These are phyloP conservation scores for Paecilomyces sp. DNA, from an alignment of 2,329 filamentous ascomycete genomes.

Conservation along the genomic window DNA sequence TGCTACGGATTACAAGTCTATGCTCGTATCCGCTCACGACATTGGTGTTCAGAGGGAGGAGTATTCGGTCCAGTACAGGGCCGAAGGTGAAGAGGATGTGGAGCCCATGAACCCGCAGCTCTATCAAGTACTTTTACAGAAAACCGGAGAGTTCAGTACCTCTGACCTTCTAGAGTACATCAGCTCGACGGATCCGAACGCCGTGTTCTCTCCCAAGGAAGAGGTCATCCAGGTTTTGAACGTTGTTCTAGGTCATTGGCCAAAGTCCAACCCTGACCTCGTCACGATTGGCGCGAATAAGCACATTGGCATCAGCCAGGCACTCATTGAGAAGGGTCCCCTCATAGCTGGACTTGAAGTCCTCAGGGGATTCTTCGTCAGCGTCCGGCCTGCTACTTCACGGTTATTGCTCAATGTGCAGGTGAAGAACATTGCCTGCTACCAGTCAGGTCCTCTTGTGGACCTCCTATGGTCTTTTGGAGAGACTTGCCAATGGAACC, in stretches of 20 bases:
- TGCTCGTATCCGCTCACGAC: slow-evolving; percentile 23
- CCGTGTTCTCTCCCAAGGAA: slow-evolving; percentile 36
- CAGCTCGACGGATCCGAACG: slow-evolving; percentile 24
- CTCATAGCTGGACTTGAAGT: slow-evolving; percentile 50
- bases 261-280: slow-evolving; percentile 35
- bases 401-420: slow-evolving; percentile 58
- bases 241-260: slow-evolving; percentile 46
- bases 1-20: slow-evolving; percentile 34
- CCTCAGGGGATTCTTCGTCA: slow-evolving; percentile 56
- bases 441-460: slow-evolving; percentile 39
- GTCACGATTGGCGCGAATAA: slow-evolving; percentile 47
- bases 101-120: slow-evolving; percentile 19
- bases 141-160: slow-evolving; percentile 26
- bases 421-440: slow-evolving; percentile 54
- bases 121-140: slow-evolving; percentile 28
- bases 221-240: slow-evolving; percentile 54
- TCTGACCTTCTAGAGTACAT: slow-evolving; percentile 40
- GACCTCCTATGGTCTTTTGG: slow-evolving; percentile 28
- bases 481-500: slow-evolving; percentile 5
- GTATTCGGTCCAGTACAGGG: slow-evolving; percentile 26
- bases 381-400: slow-evolving; percentile 51
- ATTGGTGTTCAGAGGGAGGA: slow-evolving; percentile 11
- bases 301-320: slow-evolving; percentile 39
- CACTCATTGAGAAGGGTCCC: slow-evolving; percentile 23
- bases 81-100: slow-evolving; percentile 28